phyloP scores from a whole-genome alignment of 257 asterid species.

The Sherardia arvensis region DNA sequence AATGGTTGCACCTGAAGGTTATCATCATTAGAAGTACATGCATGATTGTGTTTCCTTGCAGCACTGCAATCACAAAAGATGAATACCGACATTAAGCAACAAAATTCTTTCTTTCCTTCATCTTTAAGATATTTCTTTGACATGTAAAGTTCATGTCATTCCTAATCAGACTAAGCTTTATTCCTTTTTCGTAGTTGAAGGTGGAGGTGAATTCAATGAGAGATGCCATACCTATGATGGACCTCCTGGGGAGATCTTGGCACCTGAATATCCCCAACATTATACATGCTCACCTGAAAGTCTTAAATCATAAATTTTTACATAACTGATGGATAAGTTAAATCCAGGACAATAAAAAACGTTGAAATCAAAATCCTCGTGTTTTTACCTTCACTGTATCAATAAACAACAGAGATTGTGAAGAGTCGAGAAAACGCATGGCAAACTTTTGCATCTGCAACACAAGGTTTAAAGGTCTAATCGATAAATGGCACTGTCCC shows the following conservation, averaged over 20 bases:
- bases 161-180: background rate
- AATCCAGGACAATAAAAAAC: background rate
- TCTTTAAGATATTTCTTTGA: background rate
- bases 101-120: too few species aligned
- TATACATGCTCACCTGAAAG: conserved; percentile 8
- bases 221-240: conserved; percentile 1
- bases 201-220: background rate
- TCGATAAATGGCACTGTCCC: background rate
- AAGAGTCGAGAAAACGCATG: conserved; percentile 12
- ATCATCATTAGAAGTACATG: background rate
- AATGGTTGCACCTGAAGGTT: conserved; percentile 1
- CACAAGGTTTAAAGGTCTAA: background rate
- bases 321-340: background rate
- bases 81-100: background rate
- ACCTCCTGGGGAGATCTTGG: background rate
- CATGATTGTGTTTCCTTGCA: background rate
- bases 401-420: conserved; percentile 7
- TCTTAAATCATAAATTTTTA: background rate
- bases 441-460: conserved; percentile 16
- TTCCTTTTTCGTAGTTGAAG: background rate
- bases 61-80: conserved; percentile 6
- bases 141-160: background rate
- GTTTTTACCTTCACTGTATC: conserved; percentile 1
- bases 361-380: background rate
- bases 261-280: background rate